phyloP scores from a whole-genome alignment of 192 early-diverging fungal species.

The Spizellomyces punctatus region DNA sequence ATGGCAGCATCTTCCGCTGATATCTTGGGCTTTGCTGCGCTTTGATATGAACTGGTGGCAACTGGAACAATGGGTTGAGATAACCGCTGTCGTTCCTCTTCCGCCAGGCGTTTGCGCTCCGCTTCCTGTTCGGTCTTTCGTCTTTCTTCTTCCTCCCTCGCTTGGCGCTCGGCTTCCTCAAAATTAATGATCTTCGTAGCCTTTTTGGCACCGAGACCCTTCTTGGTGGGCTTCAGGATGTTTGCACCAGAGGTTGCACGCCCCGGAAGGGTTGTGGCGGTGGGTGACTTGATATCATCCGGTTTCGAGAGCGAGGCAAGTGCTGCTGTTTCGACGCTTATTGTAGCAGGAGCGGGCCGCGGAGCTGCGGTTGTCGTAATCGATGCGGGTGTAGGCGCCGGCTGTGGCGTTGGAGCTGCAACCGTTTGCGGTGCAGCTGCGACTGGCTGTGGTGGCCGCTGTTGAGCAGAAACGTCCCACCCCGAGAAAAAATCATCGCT shows the following conservation, averaged over 20 bases:
- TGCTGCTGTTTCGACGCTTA: slow-evolving; percentile 33
- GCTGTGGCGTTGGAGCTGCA: slow-evolving; percentile 12
- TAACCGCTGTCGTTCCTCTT: slow-evolving; percentile 34
- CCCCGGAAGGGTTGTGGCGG: slow-evolving; percentile 15
- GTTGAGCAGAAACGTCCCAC: slow-evolving; percentile 49
- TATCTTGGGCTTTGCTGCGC: slow-evolving; percentile 4
- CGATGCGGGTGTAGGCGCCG: slow-evolving; percentile 6
- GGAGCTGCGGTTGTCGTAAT: slow-evolving; percentile 26
- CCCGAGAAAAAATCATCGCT: slow-evolving; percentile 70
- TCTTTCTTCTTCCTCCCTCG: slow-evolving; percentile 81
- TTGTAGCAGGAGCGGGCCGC: slow-evolving; percentile 24
- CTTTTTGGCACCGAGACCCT: slow-evolving; percentile 89
- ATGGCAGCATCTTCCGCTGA: slow-evolving; percentile 31
- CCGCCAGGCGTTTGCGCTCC: slow-evolving; percentile 26
- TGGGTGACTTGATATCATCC: slow-evolving; percentile 12
- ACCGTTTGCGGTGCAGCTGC: slow-evolving; percentile 9
- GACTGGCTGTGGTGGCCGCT: slow-evolving; percentile 14
- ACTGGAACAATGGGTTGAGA: slow-evolving; percentile 21
- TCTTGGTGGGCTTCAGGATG: slow-evolving; percentile 43
- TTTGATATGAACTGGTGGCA: not conserved
- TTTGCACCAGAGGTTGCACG: slow-evolving; percentile 24
- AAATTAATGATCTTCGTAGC: slow-evolving; percentile 80
- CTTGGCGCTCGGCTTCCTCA: slow-evolving; percentile 88
- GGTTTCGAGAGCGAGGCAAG: slow-evolving; percentile 18
- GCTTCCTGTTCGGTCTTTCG: slow-evolving; percentile 51